These are phyloP conservation scores for Nothophytophthora sp. DNA, from an alignment of 352 stramenopile genomes.

Conservation along the genomic window DNA sequence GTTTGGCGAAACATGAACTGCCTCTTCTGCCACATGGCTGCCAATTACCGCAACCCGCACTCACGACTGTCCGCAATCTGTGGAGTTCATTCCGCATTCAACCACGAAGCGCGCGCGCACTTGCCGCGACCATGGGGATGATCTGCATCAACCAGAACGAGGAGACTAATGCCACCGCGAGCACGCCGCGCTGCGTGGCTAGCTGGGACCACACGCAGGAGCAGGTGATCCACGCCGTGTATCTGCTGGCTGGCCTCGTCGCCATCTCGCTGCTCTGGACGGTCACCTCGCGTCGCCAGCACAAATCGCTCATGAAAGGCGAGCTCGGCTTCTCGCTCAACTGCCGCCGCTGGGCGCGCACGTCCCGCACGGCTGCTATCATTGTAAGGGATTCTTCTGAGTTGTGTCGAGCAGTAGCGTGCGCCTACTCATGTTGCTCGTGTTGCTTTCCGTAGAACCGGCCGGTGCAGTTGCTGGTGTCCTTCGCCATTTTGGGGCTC, in stretches of 20 bases:
- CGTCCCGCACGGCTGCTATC: constrained; percentile 66
- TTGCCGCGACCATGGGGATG: constrained; percentile 45
- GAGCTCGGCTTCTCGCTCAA: constrained; percentile 84
- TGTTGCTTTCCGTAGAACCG: constrained; percentile 46
- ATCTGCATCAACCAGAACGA: constrained; percentile 74
- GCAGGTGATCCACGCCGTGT: constrained; percentile 59
- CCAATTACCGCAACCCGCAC: constrained; percentile 13
- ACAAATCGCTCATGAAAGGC: constrained; percentile 46
- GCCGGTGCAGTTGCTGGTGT: constrained; percentile 76
- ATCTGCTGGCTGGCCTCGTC: constrained; percentile 48
- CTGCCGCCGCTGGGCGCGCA: constrained; percentile 74
- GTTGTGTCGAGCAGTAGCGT: background rate
- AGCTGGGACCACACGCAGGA: constrained; percentile 76
- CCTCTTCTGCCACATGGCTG: too few relatives aligned
- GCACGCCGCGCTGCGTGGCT: constrained; percentile 62
- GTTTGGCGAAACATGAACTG: too few relatives aligned
- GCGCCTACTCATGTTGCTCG: constrained; percentile 2
- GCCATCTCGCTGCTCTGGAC: constrained; percentile 59
- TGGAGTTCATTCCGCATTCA: constrained; percentile 10
- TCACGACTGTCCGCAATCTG: constrained; percentile 9
- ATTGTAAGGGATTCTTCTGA: constrained; percentile 39
- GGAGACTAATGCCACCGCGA: constrained; percentile 21
- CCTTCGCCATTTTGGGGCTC: constrained; percentile 66
- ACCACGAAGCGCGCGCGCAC: too few relatives aligned
- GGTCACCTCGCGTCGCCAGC: constrained; percentile 53